These are phyloP conservation scores for Goffeauzyma gilvescens DNA, from an alignment of 768 basidiomycete genomes.

Conservation along the genomic window DNA sequence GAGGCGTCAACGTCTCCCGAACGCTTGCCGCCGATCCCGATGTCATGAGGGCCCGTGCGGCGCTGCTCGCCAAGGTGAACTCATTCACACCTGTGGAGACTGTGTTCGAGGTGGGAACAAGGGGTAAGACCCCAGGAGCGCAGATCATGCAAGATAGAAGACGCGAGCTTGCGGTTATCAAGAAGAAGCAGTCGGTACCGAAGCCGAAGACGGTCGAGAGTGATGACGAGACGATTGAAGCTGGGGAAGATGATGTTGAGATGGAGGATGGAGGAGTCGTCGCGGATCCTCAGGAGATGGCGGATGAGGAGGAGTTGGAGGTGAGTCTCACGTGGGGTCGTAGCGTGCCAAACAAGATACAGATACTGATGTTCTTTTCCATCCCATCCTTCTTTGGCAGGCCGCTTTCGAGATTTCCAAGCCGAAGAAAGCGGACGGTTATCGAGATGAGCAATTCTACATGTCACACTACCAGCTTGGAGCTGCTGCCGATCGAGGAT, in stretches of 20 bases:
- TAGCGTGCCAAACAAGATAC: background rate
- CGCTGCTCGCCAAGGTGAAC: constrained; percentile 53
- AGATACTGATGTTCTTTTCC: background rate
- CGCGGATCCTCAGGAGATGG: constrained; percentile 39
- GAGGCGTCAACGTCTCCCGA: background rate
- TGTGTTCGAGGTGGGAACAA: constrained; percentile 68
- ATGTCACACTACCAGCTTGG: constrained; percentile 82
- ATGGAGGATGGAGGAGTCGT: constrained; percentile 32
- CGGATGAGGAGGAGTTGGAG: constrained; percentile 56
- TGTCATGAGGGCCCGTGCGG: constrained; percentile 37
- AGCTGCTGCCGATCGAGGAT: constrained; percentile 72
- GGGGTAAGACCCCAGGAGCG: constrained; percentile 45
- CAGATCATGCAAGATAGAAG: constrained; percentile 74
- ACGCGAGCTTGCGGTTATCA: constrained; percentile 41
- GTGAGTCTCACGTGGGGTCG: constrained; percentile 38
- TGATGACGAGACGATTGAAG: constrained; percentile 3
- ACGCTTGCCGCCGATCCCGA: constrained; percentile 4
- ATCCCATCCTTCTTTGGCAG: constrained; percentile 30
- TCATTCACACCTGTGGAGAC: constrained; percentile 74
- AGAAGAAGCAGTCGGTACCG: constrained; percentile 5
- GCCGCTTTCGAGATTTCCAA: constrained; percentile 46
- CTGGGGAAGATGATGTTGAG: constrained; percentile 14
- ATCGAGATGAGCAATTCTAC: constrained; percentile 68
- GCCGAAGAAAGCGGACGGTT: constrained; percentile 36
- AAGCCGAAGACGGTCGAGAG: constrained; percentile 4